Percentiles rank a stretch among this genome's conserved stretches.
These are phyloP conservation scores for Pisolithus albus DNA, from an alignment of 768 basidiomycete species.

Conservation along the genomic window DNA sequence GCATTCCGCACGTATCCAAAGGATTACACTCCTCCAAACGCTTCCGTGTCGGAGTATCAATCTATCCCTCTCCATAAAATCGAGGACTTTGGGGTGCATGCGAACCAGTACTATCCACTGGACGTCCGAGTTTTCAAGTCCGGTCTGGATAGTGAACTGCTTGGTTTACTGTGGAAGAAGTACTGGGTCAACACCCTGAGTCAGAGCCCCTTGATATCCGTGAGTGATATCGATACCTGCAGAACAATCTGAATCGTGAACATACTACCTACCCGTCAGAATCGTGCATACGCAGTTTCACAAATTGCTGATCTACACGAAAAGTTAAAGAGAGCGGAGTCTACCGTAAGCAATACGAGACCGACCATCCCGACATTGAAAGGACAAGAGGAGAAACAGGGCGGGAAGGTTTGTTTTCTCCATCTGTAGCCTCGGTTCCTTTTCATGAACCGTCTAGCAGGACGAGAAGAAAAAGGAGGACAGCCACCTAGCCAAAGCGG, in stretches of 20 bases:
- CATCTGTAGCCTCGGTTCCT: background rate
- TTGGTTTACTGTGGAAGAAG: slow-evolving; percentile 95
- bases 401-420: slow-evolving; percentile 34
- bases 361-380: slow-evolving; percentile 49
- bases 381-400: slow-evolving; percentile 39
- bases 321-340: slow-evolving; percentile 74
- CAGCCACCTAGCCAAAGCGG: slow-evolving; percentile 80
- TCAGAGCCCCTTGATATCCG: slow-evolving; percentile 88
- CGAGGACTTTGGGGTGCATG: slow-evolving; percentile 98
- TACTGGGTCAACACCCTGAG: slow-evolving; percentile 98
- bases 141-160: slow-evolving; percentile 75
- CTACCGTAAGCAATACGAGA: slow-evolving; percentile 50
- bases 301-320: slow-evolving; percentile 87
- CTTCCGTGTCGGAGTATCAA: slow-evolving; percentile 78
- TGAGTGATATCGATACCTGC: slow-evolving; percentile 30
- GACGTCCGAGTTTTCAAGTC: slow-evolving; percentile 96
- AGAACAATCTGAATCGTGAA: background rate
- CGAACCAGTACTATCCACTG: slow-evolving; percentile 90
- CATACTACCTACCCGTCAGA: slow-evolving; percentile 41
- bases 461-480: slow-evolving; percentile 84
- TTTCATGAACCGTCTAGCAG: slow-evolving; percentile 19
- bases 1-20: slow-evolving; percentile 98
- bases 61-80: slow-evolving; percentile 96
- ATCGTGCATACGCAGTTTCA: slow-evolving; percentile 87
- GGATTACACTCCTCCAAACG: slow-evolving; percentile 79